phyloP scores from a whole-genome alignment of 345 rosid species.

The Draba incana region DNA sequence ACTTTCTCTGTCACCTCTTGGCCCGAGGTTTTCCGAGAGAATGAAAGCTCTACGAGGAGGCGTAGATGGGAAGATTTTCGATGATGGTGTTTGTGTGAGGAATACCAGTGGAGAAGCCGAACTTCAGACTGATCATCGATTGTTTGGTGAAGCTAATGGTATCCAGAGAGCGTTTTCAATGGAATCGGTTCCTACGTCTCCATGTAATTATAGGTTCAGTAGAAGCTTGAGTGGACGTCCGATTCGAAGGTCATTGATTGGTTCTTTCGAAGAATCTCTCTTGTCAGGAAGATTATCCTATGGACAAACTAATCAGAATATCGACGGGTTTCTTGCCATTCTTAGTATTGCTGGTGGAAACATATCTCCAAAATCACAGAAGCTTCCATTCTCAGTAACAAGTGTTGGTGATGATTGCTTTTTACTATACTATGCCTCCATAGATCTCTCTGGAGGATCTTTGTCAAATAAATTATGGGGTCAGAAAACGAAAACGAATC shows the following conservation, averaged over 20 bases:
- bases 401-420: conserved; percentile 84
- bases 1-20: conserved; percentile 82
- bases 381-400: conserved; percentile 87
- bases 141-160: conserved; percentile 55
- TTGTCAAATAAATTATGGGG: conserved; percentile 51
- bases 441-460: conserved; percentile 65
- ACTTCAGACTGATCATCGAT: conserved; percentile 45
- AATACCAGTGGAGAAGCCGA: conserved; percentile 46
- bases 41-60: conserved; percentile 43
- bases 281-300: conserved; percentile 73
- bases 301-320: conserved; percentile 63
- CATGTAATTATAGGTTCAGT: conserved; percentile 47
- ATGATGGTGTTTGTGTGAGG: conserved; percentile 37
- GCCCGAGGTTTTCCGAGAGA: conserved; percentile 68
- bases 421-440: conserved; percentile 75
- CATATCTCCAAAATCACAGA: conserved; percentile 77
- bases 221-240: conserved; percentile 76
- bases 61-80: conserved; percentile 35
- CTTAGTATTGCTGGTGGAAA: conserved; percentile 85
- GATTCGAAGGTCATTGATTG: conserved; percentile 78
- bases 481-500: conserved; percentile 54
- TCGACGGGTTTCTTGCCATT: conserved; percentile 80
- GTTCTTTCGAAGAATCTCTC: conserved; percentile 94
- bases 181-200: conserved; percentile 50
- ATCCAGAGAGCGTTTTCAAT: conserved; percentile 59